Conservation (phyloP, 257 asterid genomes). For the Penstemon newberryi region DNA sequence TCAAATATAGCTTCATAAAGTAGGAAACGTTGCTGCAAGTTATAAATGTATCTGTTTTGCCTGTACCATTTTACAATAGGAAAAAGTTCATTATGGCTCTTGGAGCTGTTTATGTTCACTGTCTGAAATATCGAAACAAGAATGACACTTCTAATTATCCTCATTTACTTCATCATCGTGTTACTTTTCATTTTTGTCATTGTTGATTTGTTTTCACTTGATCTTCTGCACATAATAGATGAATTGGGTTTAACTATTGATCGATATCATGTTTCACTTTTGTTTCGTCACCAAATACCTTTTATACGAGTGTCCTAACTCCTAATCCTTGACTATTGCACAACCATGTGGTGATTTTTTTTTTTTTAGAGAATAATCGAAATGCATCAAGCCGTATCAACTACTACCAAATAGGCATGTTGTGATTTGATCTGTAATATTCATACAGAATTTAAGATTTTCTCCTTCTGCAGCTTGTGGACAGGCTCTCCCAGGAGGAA, state of each 20-base stretch:
- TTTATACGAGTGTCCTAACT: background rate
- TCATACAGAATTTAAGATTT: constrained; percentile 8
- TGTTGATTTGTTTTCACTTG: background rate
- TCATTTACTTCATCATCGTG: background rate
- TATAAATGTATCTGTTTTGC: background rate
- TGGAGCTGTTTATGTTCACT: background rate
- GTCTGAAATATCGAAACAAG: background rate
- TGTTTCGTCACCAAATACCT: constrained; percentile 5
- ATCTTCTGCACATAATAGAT: background rate
- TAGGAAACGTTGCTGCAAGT: background rate
- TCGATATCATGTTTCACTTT: constrained; percentile 1
- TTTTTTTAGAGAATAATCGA: no score
- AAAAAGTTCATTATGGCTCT: no score
- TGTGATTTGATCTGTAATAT: background rate
- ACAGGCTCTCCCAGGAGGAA: constrained; percentile 86
- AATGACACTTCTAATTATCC: background rate
- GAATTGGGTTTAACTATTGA: background rate
- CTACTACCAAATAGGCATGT: no score
- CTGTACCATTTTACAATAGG: no score
- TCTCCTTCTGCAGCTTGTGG: constrained; percentile 67
- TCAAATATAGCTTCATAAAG: background rate
- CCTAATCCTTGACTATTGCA: background rate
- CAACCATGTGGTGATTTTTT: background rate
- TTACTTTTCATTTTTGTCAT: background rate
- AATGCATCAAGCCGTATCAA: no score